Evolutionary conservation across 805 yeast genomes (phyloP).

Genomic region (Lachancea kluyveri): DNA sequence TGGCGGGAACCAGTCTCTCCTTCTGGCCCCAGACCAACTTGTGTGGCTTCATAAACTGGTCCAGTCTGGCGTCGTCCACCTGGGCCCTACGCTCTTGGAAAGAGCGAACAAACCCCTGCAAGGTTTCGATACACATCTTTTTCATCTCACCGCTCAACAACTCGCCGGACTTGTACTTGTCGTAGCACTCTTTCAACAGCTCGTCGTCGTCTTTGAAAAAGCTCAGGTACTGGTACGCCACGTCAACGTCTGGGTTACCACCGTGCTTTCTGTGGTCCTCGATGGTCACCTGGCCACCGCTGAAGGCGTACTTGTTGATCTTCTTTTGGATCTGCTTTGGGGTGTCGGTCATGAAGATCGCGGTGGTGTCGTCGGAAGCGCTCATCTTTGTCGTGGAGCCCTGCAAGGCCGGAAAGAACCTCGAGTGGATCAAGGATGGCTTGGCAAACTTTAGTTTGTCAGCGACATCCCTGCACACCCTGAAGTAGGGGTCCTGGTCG

Average conservation of each 20-base stretch:
- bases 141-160: constrained; percentile 91
- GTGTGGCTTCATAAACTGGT: constrained; percentile 78
- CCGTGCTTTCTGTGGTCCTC: constrained; percentile 90
- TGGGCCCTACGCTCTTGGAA: constrained; percentile 76
- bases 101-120: constrained; percentile 70
- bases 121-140: constrained; percentile 70
- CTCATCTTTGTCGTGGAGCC: constrained; percentile 97
- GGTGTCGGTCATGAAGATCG: constrained; percentile 94
- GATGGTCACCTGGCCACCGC: constrained; percentile 82
- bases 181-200: constrained; percentile 54
- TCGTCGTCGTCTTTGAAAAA: constrained; percentile 89
- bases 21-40: constrained; percentile 66
- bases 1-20: constrained; percentile 68
- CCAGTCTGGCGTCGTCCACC: constrained; percentile 56
- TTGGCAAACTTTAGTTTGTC: constrained; percentile 83
- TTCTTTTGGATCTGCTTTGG: constrained; percentile 88
- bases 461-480: constrained; percentile 97
- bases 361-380: constrained; percentile 84
- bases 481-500: constrained; percentile 97
- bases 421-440: constrained; percentile 88
- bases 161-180: constrained; percentile 71
- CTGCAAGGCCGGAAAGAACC: constrained; percentile 96
- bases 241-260: constrained; percentile 93
- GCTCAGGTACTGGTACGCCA: constrained; percentile 85
- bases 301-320: constrained; percentile 92